Evolutionary conservation across 352 stramenopile genomes (phyloP).

Genomic region (Pythium apleroticum): DNA sequence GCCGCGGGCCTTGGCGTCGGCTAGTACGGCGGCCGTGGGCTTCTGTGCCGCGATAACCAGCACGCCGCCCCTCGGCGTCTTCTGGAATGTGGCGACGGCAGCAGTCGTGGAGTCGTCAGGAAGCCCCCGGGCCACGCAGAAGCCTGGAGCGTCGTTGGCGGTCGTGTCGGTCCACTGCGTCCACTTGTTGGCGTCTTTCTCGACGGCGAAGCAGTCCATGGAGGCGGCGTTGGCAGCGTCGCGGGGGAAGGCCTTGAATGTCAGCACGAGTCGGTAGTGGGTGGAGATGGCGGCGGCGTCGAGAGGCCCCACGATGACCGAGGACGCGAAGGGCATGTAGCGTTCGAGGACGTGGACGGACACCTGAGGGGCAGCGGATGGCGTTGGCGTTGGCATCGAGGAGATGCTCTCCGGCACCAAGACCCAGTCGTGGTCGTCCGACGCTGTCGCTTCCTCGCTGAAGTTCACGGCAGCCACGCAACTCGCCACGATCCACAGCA

Average conservation of each 20-base stretch:
- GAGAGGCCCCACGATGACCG: not conserved
- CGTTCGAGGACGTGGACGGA: constrained; percentile 17
- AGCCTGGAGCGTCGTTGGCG: not conserved
- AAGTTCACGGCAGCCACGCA: not conserved
- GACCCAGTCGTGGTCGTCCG: not conserved
- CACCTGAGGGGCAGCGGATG: not conserved
- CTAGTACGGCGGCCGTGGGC: not conserved
- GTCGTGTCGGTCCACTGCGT: not conserved
- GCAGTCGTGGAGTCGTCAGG: constrained; percentile 1
- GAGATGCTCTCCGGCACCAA: not conserved
- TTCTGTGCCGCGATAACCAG: constrained; percentile 7
- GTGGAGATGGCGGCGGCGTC: no score
- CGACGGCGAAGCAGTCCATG: constrained; percentile 15
- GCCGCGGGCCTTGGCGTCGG: constrained; percentile 3
- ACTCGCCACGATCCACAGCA: not conserved
- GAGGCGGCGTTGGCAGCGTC: not conserved
- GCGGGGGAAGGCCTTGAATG: constrained; percentile 12
- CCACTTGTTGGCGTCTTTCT: constrained; percentile 3
- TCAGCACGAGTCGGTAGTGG: constrained; percentile 16
- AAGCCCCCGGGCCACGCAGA: constrained; percentile 7
- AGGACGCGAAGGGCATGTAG: constrained; percentile 15
- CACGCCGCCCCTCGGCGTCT: not conserved
- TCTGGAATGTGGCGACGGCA: constrained; percentile 8
- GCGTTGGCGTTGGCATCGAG: constrained; percentile 2
- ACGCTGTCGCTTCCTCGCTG: not conserved